Conservation (phyloP, 2,329 filamentous ascomycete species). For the Exophiala sp. region DNA sequence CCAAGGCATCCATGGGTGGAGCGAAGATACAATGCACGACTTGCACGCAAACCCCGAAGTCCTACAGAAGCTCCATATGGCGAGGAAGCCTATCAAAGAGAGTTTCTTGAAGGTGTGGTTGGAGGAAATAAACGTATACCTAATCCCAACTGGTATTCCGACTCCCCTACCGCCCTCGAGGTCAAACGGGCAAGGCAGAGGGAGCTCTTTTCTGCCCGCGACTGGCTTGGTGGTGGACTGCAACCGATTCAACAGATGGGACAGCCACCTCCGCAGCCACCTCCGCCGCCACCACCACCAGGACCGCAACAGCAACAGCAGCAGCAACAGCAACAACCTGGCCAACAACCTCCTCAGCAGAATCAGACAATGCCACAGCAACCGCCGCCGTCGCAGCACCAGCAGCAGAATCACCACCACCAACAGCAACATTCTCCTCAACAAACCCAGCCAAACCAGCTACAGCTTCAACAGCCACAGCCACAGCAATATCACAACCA, state of each 20-base stretch:
- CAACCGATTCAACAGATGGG: not conserved
- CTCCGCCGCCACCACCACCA: not conserved
- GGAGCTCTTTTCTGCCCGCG: slow-evolving; percentile 10
- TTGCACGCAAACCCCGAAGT: slow-evolving; percentile 8
- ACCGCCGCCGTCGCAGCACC: not conserved
- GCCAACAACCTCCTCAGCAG: too few species aligned
- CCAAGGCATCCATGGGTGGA: slow-evolving; percentile 16
- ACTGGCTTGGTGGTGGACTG: not conserved
- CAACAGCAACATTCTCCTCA: not conserved
- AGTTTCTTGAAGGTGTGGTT: slow-evolving; percentile 16
- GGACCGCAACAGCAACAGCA: not conserved
- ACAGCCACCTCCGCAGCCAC: too few species aligned
- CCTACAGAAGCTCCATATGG: slow-evolving; percentile 23
- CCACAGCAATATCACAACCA: too few species aligned
- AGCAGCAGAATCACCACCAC: not conserved
- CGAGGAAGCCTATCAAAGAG: slow-evolving; percentile 26
- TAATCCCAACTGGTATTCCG: slow-evolving; percentile 22
- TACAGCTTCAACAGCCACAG: not conserved
- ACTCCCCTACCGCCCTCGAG: slow-evolving; percentile 22
- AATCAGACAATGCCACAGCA: too few species aligned
- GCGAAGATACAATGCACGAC: slow-evolving; percentile 22
- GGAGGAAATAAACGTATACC: slow-evolving; percentile 15
- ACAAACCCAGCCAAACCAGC: not conserved
- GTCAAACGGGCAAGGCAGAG: slow-evolving; percentile 17
- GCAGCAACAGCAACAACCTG: not conserved